phyloP scores from a whole-genome alignment of 805 yeast genomes.

The Soucietia sequanensis region DNA sequence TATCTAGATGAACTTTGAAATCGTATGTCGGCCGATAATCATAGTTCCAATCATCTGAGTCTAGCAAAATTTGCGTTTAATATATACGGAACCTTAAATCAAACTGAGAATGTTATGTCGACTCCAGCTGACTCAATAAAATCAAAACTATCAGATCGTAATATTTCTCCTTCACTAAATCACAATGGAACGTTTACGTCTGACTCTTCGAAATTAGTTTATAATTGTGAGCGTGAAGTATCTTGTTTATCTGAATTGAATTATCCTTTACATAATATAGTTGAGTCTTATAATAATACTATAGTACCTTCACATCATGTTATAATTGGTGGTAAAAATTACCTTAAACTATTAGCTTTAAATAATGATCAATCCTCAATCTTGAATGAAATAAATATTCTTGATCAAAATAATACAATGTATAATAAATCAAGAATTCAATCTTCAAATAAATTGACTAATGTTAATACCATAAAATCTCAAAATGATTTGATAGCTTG shows the following conservation, averaged over 20 bases:
- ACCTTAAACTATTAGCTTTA: conserved; percentile 32
- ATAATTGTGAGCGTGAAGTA: conserved; percentile 27
- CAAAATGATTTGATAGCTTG: conserved; percentile 34
- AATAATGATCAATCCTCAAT: conserved; percentile 30
- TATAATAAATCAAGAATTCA: conserved; percentile 13
- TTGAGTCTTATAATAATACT: conserved; percentile 1
- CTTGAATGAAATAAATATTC: conserved; percentile 31
- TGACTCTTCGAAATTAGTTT: conserved; percentile 11
- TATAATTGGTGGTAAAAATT: conserved; percentile 43
- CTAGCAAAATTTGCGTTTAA: conserved; percentile 59
- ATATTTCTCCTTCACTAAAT: no score
- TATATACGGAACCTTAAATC: conserved; percentile 46
- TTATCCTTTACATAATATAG: conserved; percentile 7
- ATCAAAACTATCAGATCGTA: no score
- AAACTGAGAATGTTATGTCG: conserved; percentile 5
- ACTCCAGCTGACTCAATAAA: no score
- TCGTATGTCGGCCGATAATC: no score
- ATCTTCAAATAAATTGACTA: conserved; percentile 23
- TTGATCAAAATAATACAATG: conserved; percentile 19
- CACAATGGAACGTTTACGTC: not conserved
- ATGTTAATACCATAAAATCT: conserved; percentile 40
- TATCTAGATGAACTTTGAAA: no score
- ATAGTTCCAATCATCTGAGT: conserved; percentile 6
- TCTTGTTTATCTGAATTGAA: conserved; percentile 22
- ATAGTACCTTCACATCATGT: conserved; percentile 27